Base-by-base conservation (phyloP, 441 rosid species). In the Mallotus japonicus region DNA sequence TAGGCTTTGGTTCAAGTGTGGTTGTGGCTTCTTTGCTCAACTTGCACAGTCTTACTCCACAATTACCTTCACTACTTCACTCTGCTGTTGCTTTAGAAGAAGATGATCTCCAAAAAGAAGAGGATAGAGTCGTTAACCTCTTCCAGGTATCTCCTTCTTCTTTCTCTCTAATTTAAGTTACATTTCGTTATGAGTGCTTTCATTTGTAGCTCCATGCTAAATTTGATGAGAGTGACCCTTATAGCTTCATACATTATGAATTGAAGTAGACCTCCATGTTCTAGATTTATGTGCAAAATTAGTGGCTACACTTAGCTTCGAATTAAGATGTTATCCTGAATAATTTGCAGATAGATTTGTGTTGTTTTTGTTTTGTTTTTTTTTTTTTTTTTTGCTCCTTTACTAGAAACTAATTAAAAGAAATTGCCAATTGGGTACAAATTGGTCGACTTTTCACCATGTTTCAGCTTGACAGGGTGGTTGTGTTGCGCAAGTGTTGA, bases 21-120 rank as follows among this genome's bases (percentile, higher is more conserved):
- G 70, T 73, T 13, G 42, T 84, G 47, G 83, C 86, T 44, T 53
- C 89, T 77, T 75, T 91, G 3, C 76, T 89, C 65, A 71, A 66
- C 24, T 74, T 76, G 14, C 78, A 50, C 63, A 62, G 16, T 46
- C 70, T 79, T 78, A 34, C 40, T 57, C 74, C 82, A 24, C 72
- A 42, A 44, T 67, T 61, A 5, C 72, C 56, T 51, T 77, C 79
- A 6, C n/a, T 78, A 3, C 22, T 78, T 15, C 77, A 53, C 16
- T 75, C 88, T 5, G 92, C 94, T 46, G 51, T 78, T 73, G 92
- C 96, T 71, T 67, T 50, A 61, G 75, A 70, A 60, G 79, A 79
- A 8, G 91, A 88, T n/a, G 92, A 88, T 55, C 80, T 87, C 56
- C 89, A 85, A 63, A 79, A 78, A 83, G 92, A 89, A 80, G 99